phyloP scores from a whole-genome alignment of 106 monocot genomes.

The Dioscorea alata region DNA sequence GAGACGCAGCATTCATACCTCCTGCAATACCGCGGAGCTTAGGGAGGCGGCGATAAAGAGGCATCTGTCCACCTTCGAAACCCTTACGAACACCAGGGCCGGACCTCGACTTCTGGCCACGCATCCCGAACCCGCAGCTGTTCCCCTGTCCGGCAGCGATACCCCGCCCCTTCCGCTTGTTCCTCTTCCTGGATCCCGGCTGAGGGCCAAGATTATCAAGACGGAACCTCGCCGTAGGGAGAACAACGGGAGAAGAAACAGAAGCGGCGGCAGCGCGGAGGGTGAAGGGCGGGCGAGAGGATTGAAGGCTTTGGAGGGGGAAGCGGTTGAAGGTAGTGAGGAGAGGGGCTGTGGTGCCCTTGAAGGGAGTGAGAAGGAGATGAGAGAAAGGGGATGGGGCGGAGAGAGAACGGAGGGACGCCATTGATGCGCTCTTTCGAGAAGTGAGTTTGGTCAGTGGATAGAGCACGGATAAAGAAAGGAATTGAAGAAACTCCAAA shows the following conservation, averaged over 20 bases:
- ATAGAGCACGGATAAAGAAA: too few species aligned
- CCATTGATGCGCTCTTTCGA: constrained; percentile 20
- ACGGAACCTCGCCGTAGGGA: constrained; percentile 37
- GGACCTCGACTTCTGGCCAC: constrained; percentile 94
- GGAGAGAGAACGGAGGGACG: constrained; percentile 26
- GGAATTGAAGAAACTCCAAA: too few species aligned
- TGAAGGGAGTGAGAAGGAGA: neutral
- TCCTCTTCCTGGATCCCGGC: constrained; percentile 69
- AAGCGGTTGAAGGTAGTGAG: neutral
- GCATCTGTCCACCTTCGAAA: constrained; percentile 97
- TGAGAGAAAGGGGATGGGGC: constrained; percentile 1
- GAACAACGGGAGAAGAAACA: neutral
- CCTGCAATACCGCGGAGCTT: constrained; percentile 96
- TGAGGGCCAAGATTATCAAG: constrained; percentile 89
- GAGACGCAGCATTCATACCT: constrained; percentile 31
- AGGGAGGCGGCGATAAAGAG: constrained; percentile 82
- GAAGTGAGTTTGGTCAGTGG: too few species aligned
- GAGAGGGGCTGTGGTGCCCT: constrained; percentile 18
- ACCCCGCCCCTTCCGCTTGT: constrained; percentile 86
- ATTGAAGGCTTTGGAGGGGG: neutral
- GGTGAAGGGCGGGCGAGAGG: neutral
- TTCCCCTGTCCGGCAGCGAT: constrained; percentile 83
- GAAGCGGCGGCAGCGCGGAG: constrained; percentile 1
- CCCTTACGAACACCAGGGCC: constrained; percentile 82
- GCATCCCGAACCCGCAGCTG: constrained; percentile 97